Base-by-base conservation (phyloP, 2,329 filamentous ascomycete species). In the Fusarium marasasianum region DNA sequence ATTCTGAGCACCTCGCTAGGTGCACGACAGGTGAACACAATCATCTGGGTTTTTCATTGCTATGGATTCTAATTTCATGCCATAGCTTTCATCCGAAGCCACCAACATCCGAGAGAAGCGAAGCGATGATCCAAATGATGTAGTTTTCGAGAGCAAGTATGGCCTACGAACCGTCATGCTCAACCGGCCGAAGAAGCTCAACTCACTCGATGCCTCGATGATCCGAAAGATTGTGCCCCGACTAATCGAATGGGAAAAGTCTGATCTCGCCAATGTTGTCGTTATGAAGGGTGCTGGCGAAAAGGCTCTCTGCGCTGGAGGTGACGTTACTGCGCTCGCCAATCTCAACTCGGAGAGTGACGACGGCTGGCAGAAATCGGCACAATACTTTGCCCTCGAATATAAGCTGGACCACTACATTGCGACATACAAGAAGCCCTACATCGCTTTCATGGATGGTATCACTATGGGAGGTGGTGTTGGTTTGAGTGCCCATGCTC, bases 401-500 rank as follows among this genome's bases (percentile, higher is more conserved):
- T 99, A 98, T 88, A 92, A 94, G 85, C 91, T 99, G 72, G 94
- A 99, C 82, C 96, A 99, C 84, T 87, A 96, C 77, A 98, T 99
- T 81, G 94, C 96, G 29, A 98, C 95, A 43, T 98, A 98, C 85
- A 82, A 87, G 71, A 99, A 98, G 86, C 96, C 96, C 1, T 97
- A 96, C 80, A 91, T 99, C 59, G 93, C 96, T 38, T 93, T 98
- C 80, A 97, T 99, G 92, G 96, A 99, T 80, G 96, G 96, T 68
- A 93, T 98, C 82, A 99, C 97, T 59, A 99, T 99, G 96, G 96
- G 96, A 63, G 96, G 96, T 63, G 96, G 96, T 75, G 96, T 98
- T 60, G 96, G 96, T 12, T 89, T 99, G 64, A 97, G 94, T 82
- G 90, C 98, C 59, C 97, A 99, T 83, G 96, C 96, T 6, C 97